Conservation (phyloP, 2,329 filamentous ascomycete species). For the Cryphonectria nitschkei region DNA sequence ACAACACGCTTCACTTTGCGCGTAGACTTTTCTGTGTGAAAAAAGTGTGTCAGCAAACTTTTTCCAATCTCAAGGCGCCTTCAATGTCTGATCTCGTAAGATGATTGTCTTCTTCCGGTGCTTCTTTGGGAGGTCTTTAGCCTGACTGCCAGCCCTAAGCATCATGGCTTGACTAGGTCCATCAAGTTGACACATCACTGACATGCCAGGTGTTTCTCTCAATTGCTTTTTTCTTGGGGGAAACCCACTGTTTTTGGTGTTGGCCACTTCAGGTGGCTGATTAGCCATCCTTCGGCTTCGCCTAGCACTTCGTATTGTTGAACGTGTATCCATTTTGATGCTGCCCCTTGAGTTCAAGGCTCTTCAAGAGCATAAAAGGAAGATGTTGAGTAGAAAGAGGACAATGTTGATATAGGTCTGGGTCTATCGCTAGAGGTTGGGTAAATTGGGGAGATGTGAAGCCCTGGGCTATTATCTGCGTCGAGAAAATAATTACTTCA, state of each 20-base stretch:
- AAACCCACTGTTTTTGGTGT: neutral
- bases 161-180: neutral
- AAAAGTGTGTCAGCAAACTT: neutral
- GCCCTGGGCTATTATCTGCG: neutral
- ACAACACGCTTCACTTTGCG: neutral
- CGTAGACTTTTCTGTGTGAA: neutral
- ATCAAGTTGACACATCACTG: neutral
- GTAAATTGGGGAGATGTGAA: neutral
- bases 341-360: neutral
- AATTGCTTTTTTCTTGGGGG: neutral
- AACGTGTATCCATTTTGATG: constrained; percentile 14
- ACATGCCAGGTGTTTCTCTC: neutral
- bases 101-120: neutral
- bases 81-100: neutral
- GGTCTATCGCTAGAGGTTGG: neutral
- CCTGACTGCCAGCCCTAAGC: neutral
- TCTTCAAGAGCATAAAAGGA: neutral
- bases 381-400: neutral
- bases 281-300: constrained; percentile 12
- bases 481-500: neutral
- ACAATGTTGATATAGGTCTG: neutral
- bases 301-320: constrained; percentile 11
- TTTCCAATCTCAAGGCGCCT: neutral
- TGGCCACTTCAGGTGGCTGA: neutral
- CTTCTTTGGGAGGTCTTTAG: accelerated